Conservation (phyloP, 2,329 filamentous ascomycete species). For the Nigrograna mackinnonii region DNA sequence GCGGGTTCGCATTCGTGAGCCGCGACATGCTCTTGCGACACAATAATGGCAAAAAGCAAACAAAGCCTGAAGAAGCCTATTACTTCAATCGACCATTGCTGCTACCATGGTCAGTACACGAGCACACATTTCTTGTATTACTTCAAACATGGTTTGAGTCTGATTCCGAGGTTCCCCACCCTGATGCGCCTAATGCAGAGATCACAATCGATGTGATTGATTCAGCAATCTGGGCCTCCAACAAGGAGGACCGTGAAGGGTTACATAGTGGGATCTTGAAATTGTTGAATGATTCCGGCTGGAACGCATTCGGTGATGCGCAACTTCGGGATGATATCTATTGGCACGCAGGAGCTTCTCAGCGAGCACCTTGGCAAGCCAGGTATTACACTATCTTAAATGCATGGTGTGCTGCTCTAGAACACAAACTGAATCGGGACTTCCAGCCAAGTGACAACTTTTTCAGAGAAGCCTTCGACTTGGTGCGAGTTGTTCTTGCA, state of each 20-base stretch:
- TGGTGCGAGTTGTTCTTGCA: too few species aligned
- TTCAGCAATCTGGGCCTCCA: neutral
- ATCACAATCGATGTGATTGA: neutral
- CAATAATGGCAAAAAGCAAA: neutral
- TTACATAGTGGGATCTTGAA: neutral
- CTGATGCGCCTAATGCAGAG: neutral
- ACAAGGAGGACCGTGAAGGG: neutral
- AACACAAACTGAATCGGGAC: conserved; percentile 8
- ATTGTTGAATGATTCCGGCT: too few species aligned
- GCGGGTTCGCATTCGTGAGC: too few species aligned
- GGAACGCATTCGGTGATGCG: too few species aligned
- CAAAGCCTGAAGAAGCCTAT: neutral
- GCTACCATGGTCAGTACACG: neutral
- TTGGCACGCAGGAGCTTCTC: neutral
- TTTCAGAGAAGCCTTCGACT: conserved; percentile 1
- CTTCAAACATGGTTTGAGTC: too few species aligned
- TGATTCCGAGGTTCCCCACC: too few species aligned
- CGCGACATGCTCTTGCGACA: too few species aligned
- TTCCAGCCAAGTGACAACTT: conserved; percentile 6
- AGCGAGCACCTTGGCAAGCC: conserved; percentile 4
- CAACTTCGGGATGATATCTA: too few species aligned
- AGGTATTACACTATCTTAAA: conserved; percentile 15
- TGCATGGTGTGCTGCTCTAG: conserved; percentile 19
- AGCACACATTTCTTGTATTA: neutral
- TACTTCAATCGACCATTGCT: neutral